Percentiles rank a stretch among this genome's conserved stretches.
Evolutionary conservation across 108 stramenopile species (phyloP).

Genomic region (Mayamaea pseudoterrestris): DNA sequence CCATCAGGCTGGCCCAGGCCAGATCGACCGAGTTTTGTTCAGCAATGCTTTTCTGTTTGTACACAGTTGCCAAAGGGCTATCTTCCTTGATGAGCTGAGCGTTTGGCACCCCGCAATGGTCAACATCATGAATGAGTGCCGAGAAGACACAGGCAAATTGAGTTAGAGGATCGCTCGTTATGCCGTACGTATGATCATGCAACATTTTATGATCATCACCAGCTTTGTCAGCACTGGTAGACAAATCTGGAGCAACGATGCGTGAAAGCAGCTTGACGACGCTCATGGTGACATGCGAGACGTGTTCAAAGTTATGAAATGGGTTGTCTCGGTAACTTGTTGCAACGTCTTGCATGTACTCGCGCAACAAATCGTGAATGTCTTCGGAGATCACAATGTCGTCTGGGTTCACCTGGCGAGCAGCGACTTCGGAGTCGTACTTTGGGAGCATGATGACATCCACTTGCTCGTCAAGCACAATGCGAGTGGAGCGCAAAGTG

Average conservation of each 20-base stretch:
- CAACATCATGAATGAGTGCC: constrained; percentile 38
- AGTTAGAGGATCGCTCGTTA: constrained; percentile 34
- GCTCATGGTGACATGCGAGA: constrained; percentile 23
- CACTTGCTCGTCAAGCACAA: constrained; percentile 12
- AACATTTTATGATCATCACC: constrained; percentile 1
- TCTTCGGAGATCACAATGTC: constrained; percentile 17
- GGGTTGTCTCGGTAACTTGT: constrained; percentile 28
- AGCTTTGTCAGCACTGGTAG: not conserved
- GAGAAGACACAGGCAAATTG: constrained; percentile 39
- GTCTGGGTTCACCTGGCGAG: constrained; percentile 12
- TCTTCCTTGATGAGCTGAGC: constrained; percentile 12
- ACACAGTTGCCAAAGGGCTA: not conserved
- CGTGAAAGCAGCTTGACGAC: constrained; percentile 18
- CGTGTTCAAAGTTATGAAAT: constrained; percentile 28
- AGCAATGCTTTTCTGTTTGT: constrained; percentile 5
- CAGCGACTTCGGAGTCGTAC: constrained; percentile 1
- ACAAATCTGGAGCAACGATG: constrained; percentile 14
- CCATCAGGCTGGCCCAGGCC: constrained; percentile 6
- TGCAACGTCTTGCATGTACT: constrained; percentile 25
- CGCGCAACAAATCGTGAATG: constrained; percentile 17
- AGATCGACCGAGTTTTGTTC: constrained; percentile 15
- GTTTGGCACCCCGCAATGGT: constrained; percentile 38
- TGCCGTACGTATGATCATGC: constrained; percentile 33
- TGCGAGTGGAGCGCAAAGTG: too few relatives aligned
- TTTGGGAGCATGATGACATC: constrained; percentile 20